A percentile compares a stretch with the other conserved stretches of the same genome.
Conservation (phyloP, 75 land plant genomes). For the Chamaecyparis obtusa region DNA sequence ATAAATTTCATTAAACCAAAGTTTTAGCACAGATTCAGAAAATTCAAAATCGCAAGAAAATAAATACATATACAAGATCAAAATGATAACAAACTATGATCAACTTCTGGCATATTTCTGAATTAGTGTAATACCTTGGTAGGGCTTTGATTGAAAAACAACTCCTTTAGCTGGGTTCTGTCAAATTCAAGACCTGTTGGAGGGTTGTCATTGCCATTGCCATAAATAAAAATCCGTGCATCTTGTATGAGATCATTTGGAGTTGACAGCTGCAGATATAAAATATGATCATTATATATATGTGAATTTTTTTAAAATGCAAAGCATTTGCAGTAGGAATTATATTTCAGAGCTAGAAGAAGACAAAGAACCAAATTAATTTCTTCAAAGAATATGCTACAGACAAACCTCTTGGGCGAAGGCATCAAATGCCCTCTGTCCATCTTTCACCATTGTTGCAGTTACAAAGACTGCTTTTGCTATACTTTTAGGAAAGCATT, state of each 20-base stretch:
- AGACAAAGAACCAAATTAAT: background rate
- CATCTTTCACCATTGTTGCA: slow-evolving; percentile 77
- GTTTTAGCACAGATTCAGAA: background rate
- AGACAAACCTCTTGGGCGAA: slow-evolving; percentile 63
- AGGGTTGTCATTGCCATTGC: slow-evolving; percentile 66
- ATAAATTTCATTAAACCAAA: background rate
- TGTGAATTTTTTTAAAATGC: background rate
- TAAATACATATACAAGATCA: background rate
- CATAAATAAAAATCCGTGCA: slow-evolving; percentile 60
- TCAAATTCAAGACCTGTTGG: slow-evolving; percentile 74
- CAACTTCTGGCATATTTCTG: background rate
- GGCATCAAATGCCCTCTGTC: slow-evolving; percentile 77
- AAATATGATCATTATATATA: background rate
- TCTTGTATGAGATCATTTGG: slow-evolving; percentile 58
- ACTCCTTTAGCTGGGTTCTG: slow-evolving; percentile 61
- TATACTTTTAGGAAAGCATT: slow-evolving; percentile 51
- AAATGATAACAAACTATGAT: background rate
- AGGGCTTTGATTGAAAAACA: slow-evolving; percentile 78
- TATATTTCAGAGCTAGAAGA: background rate
- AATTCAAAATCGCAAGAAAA: background rate
- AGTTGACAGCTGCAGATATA: slow-evolving; percentile 55
- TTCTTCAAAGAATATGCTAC: background rate
- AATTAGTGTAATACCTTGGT: slow-evolving; percentile 50
- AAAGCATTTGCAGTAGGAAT: background rate
- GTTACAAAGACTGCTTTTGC: slow-evolving; percentile 71